Evolutionary conservation across 1,284 basidiomycete species (phyloP).

Genomic region (Limonomyces culmigenus): DNA sequence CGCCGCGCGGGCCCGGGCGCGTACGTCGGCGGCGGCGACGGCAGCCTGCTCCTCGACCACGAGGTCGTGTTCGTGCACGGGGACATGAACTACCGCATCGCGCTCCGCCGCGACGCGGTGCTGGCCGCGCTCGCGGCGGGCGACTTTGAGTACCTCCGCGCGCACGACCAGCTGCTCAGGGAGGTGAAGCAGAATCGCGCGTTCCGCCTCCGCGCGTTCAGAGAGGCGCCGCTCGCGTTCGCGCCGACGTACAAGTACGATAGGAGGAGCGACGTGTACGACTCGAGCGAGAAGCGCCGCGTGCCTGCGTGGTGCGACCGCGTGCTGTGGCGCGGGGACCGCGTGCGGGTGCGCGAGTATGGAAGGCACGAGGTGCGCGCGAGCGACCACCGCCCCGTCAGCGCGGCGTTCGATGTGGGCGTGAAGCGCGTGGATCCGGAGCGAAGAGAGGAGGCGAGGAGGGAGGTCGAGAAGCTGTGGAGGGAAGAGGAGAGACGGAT

Average conservation of each 20-base stretch:
- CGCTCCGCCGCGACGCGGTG: conserved; percentile 73
- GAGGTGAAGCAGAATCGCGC: conserved; percentile 77
- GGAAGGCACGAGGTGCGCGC: conserved; percentile 69
- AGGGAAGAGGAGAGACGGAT: conserved; percentile 33
- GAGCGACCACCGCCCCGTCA: conserved; percentile 78
- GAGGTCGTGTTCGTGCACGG: conserved; percentile 84
- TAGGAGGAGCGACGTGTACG: conserved; percentile 60
- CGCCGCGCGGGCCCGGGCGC: conserved; percentile 33
- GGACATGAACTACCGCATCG: conserved; percentile 89
- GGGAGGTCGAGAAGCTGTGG: conserved; percentile 43
- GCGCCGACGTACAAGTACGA: conserved; percentile 96
- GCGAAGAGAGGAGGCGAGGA: conserved; percentile 34
- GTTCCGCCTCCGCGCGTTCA: conserved; percentile 74
- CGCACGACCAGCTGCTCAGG: conserved; percentile 80
- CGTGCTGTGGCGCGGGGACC: conserved; percentile 62
- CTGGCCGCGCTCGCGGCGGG: conserved; percentile 47
- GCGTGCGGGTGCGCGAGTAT: conserved; percentile 53
- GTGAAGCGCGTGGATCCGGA: conserved; percentile 58
- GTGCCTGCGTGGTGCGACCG: conserved; percentile 95
- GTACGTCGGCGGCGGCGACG: conserved; percentile 84
- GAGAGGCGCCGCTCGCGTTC: conserved; percentile 71
- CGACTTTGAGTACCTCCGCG: conserved; percentile 47
- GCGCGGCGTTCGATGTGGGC: conserved; percentile 55
- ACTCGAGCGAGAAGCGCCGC: conserved; percentile 77
- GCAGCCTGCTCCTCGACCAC: conserved; percentile 88